Base-by-base conservation (phyloP, 768 basidiomycete genomes). In the Suillus paluster region DNA sequence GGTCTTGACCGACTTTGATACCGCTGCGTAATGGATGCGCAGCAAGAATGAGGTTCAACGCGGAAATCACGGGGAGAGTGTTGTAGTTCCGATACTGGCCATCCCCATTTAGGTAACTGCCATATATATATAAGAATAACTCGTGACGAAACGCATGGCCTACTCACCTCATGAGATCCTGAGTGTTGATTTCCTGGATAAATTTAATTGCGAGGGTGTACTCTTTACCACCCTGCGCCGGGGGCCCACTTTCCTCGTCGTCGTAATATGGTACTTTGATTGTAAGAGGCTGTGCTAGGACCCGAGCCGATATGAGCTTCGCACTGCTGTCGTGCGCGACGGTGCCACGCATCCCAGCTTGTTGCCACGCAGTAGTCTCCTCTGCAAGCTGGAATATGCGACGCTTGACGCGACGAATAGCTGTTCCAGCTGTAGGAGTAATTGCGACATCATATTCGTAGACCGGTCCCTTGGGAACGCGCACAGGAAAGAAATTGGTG, bases 371-470 rank as follows among this genome's bases (percentile, higher is more conserved):
- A 27, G 67, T 64, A 5, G 79, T 75, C 60, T 70, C 63, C 60
- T 83, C 84, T 1, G 85, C 83, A 27, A 85, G 77, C 50, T 83
- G 73, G 60, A 81, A 83, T 27, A 85, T 80, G 19, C 84, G 75
- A 39, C 73, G 72, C 64, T 77, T 81, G 39, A 85, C 73, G 8
- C 84, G 78, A 59, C 75, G 76, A 36, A 66, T 62, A 17, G 75
- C 55, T 10, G 74, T 74, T 1, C 70, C 75, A 3, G 73, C 67
- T 5, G 49, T 62, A 42, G 82, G 83, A 0, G 73, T 67, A 23
- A 82, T 77, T n/a, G 71, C 64, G 36, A 83, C 76, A 54, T 81
- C 81, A 60, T 85, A 85, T 60, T 85, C 84, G 64, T 77, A 76
- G 25, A 86, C 48, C 1, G 81, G 79, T 7, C 77, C 78, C 60